These are phyloP conservation scores for Oryza officinalis DNA, from an alignment of 176 grass and related monocot genomes.

Conservation along the genomic window DNA sequence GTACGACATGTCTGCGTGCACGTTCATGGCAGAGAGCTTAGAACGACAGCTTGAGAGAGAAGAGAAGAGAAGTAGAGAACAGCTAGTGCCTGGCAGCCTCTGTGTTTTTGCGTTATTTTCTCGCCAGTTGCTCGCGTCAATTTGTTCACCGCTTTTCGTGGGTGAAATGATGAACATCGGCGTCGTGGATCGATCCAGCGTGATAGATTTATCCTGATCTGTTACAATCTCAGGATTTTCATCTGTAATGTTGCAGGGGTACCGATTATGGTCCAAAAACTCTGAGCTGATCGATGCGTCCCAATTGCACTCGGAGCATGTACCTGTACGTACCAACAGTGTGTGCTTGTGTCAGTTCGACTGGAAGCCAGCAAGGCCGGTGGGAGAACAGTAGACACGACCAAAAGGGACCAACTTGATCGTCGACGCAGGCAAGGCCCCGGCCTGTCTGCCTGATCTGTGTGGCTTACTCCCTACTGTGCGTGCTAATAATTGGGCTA, in stretches of 20 bases:
- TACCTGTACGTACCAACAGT: background rate
- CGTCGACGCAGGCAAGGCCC: background rate
- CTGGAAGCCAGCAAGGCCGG: background rate
- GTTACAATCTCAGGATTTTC: background rate
- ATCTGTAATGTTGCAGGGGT: background rate
- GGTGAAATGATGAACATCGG: background rate
- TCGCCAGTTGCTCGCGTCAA: conserved; percentile 10
- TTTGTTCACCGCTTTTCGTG: background rate
- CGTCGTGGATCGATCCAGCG: background rate
- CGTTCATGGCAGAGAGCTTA: background rate
- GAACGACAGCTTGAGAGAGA: background rate
- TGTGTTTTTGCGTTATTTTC: background rate
- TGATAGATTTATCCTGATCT: background rate
- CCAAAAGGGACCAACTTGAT: background rate
- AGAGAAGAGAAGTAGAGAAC: background rate
- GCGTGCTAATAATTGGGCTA: background rate
- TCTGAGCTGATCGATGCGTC: background rate
- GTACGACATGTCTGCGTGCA: background rate
- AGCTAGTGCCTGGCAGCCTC: background rate
- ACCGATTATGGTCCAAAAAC: too few relatives aligned
- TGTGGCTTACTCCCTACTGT: background rate
- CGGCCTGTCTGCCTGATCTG: background rate
- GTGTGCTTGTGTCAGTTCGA: background rate
- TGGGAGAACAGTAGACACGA: background rate
- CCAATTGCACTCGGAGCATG: background rate